Percentiles rank a stretch among this genome's conserved stretches.
Evolutionary conservation across 2,329 filamentous ascomycete genomes (phyloP).

Genomic region (Ophiostoma triangulosporum): DNA sequence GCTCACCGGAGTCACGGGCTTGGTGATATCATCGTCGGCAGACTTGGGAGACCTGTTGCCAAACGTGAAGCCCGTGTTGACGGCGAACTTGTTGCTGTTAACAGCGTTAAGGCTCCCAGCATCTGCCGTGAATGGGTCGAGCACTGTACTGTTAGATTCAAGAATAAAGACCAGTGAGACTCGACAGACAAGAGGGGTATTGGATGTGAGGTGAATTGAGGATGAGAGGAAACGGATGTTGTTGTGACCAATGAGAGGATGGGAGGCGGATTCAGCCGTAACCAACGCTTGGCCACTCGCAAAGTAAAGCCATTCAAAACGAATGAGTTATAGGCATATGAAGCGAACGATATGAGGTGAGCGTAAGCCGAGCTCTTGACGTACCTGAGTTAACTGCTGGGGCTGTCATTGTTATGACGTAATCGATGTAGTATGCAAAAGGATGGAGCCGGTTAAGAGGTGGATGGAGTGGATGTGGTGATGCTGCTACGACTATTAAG

Average conservation of each 20-base stretch:
- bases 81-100: not conserved
- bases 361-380: not conserved
- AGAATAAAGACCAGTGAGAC: not conserved
- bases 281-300: not conserved
- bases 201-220: not conserved
- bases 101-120: not conserved
- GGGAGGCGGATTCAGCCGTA: not conserved
- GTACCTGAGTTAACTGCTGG: constrained; percentile 11
- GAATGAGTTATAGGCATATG: not conserved
- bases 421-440: constrained; percentile 5
- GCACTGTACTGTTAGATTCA: not conserved
- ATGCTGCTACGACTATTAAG: not conserved
- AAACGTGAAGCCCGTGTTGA: not conserved
- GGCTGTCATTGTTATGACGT: constrained; percentile 14
- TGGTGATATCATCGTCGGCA: constrained; percentile 1
- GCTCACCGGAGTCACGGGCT: constrained; percentile 6
- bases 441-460: not conserved
- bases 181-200: not conserved
- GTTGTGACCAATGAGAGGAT: not conserved
- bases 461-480: not conserved
- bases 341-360: not conserved
- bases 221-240: not conserved
- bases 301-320: not conserved
- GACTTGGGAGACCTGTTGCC: not conserved
- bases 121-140: not conserved